Conservation (phyloP, 768 basidiomycete species). For the Auricularia cornea region DNA sequence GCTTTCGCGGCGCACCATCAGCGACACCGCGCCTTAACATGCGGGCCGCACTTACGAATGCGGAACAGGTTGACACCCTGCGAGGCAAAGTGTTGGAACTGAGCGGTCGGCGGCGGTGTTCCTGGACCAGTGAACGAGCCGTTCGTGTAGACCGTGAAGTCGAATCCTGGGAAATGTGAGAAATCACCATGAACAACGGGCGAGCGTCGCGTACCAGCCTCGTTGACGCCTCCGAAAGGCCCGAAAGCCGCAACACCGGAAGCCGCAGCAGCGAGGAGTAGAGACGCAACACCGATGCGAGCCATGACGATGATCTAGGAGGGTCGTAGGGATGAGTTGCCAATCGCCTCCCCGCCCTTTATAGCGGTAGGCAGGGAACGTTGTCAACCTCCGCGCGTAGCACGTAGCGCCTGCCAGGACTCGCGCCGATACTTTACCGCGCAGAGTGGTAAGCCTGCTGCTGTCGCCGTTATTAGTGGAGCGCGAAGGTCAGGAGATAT, state of each 20-base stretch:
- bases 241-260: neutral
- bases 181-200: neutral
- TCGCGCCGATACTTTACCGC: neutral
- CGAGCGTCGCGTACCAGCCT: neutral
- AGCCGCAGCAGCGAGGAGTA: neutral
- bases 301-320: neutral
- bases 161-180: slow-evolving; percentile 15
- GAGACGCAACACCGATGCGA: neutral
- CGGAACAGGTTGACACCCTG: slow-evolving; percentile 45
- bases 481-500: neutral
- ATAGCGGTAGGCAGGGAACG: neutral
- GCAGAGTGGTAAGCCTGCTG: neutral
- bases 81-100: slow-evolving; percentile 40
- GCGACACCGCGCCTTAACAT: no score
- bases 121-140: slow-evolving; percentile 37
- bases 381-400: no score
- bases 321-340: neutral
- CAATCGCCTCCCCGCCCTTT: neutral
- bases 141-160: slow-evolving; percentile 23
- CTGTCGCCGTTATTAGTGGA: neutral
- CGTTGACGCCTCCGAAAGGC: neutral
- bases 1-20: slow-evolving; percentile 17
- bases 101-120: slow-evolving; percentile 31
- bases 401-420: neutral
- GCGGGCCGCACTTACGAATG: slow-evolving; percentile 22